Evolutionary conservation across 495 filamentous ascomycete species (phyloP), one percentile per base, ranked within the genome.

Genomic region (Penicillium samsonianum): DNA sequence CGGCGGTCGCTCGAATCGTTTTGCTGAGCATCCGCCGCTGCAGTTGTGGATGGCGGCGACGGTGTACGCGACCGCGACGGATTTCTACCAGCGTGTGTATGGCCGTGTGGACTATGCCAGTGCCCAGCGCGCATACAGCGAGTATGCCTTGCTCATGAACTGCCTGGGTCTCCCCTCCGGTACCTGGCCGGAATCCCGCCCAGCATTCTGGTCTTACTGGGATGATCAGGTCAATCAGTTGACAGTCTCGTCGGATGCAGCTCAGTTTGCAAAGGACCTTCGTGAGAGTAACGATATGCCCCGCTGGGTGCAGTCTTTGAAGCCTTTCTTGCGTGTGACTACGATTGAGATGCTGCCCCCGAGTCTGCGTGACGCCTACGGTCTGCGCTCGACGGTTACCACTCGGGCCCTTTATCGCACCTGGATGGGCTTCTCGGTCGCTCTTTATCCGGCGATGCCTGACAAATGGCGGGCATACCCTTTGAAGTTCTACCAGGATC

Each of bases 311-410:
- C 59, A 63, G 50, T 49, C 57, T n/a, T 46, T 71, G 43, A 76
- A 68, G 58, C 72, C 73, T 7, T 65, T 78, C 38, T 35, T 76
- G 53, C 64, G 65, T 5, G 67, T 62, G 7, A 53, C 67, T 1
- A 76, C 71, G 12, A 65, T 75, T n/a, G 75, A 78, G 55, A 74
- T 78, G 73, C 64, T 78, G 4, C 75, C 75, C 31, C 73, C 67
- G 9, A 52, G 54, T 1, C 47, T 78, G 37, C 65, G 75, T 1
- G 75, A 75, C 38, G 69, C 62, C 7, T 78, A 78, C 41, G 75
- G 72, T n/a, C 49, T 76, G 31, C 64, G 67, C 19, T 76, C 72
- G 19, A 71, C 75, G 2, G 41, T 48, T 3, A 33, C 40, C 12
- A 76, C 73, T 3, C 60, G 75, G 8, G 53, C 63, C 12, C 52